A percentile compares a stretch with the other conserved stretches of the same genome.
Conservation (phyloP, 1,284 basidiomycete genomes). For the Phlebopus sp. region DNA sequence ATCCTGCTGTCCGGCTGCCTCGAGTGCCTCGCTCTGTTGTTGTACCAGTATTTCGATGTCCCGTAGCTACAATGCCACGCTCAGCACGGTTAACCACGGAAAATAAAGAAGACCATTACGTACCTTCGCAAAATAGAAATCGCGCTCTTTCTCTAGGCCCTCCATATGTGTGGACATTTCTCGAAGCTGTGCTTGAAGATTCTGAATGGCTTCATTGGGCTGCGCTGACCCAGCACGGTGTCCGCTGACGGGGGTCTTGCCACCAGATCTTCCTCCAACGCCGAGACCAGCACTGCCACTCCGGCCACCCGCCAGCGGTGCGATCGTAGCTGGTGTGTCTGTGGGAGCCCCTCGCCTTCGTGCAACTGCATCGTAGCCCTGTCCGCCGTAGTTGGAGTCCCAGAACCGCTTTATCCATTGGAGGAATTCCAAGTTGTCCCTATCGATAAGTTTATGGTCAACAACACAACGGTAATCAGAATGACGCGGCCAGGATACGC, state of each 20-base stretch:
- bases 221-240: constrained; percentile 60
- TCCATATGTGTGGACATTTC: constrained; percentile 85
- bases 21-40: constrained; percentile 62
- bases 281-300: constrained; percentile 36
- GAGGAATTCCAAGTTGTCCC: constrained; percentile 97
- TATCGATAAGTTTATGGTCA: constrained; percentile 31
- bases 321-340: constrained; percentile 76
- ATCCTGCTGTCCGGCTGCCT: constrained; percentile 61
- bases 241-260: constrained; percentile 67
- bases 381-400: constrained; percentile 89
- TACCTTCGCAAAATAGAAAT: constrained; percentile 98
- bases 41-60: constrained; percentile 95
- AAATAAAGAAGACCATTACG: constrained; percentile 20
- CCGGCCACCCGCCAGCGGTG: constrained; percentile 50
- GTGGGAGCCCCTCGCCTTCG: constrained; percentile 74
- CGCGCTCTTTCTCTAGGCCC: constrained; percentile 90
- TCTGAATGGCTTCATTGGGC: constrained; percentile 59
- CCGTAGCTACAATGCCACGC: constrained; percentile 58
- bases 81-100: constrained; percentile 7
- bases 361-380: constrained; percentile 85
- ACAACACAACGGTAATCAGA: constrained; percentile 5
- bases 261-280: constrained; percentile 50
- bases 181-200: constrained; percentile 74
- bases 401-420: constrained; percentile 98
- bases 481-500: constrained; percentile 33